phyloP scores from a whole-genome alignment of 306 rosid species.

The Benincasa hispida region DNA sequence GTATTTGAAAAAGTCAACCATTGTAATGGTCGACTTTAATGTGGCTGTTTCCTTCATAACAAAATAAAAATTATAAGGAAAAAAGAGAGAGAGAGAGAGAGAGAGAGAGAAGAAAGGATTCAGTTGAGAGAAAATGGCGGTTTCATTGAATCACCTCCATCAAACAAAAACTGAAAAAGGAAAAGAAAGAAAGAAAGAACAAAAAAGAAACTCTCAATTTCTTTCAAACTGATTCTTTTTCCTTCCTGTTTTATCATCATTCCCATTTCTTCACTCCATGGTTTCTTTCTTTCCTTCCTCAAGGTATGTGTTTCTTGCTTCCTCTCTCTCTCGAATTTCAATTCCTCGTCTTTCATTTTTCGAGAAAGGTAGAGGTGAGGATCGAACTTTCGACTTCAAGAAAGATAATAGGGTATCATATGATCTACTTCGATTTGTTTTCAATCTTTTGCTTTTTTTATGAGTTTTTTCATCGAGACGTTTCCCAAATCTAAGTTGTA shows the following conservation, averaged over 20 bases:
- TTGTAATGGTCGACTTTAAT: neutral
- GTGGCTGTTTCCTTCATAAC: neutral
- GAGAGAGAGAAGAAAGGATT: neutral
- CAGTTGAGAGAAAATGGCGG: neutral
- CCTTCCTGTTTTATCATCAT: neutral
- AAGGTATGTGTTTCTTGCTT: neutral
- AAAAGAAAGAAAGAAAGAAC: neutral
- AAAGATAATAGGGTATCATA: neutral
- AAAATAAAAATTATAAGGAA: neutral
- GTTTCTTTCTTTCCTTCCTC: neutral
- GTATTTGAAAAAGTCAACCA: neutral
- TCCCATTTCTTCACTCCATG: constrained; percentile 1
- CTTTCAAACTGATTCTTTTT: neutral
- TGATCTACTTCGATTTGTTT: neutral
- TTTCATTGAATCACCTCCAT: neutral
- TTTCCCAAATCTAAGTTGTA: no score
- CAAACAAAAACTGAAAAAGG: neutral
- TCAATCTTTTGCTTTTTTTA: neutral
- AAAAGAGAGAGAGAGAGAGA: neutral
- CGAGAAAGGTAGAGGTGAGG: no score
- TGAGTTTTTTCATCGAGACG: neutral
- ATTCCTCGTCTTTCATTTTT: neutral
- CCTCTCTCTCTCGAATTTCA: neutral
- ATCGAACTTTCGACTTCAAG: neutral
- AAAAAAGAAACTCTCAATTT: neutral